A percentile compares a stretch with the other conserved stretches of the same genome.
Evolutionary conservation across 1,139 yeast species (phyloP).

Genomic region (Barnettozyma hawaiiensis): DNA sequence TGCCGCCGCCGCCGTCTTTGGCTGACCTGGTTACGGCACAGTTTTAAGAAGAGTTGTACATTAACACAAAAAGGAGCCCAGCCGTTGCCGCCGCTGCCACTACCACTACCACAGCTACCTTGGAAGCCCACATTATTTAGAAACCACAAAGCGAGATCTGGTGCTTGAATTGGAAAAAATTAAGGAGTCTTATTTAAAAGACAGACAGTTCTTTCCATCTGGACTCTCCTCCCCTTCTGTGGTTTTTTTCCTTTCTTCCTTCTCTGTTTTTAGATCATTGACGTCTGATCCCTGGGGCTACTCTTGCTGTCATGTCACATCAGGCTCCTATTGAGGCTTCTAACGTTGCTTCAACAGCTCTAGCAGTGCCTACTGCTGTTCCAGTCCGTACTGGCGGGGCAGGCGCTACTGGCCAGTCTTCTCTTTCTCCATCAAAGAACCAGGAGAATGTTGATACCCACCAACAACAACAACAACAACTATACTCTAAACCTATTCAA

Average conservation of each 20-base stretch:
- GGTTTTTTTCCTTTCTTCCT: not conserved
- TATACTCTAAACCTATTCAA: constrained; percentile 3
- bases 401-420: not conserved
- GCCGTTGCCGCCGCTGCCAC: too few species aligned
- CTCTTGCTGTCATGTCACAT: not conserved
- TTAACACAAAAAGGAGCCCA: too few species aligned
- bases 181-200: not conserved
- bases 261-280: not conserved
- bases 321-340: not conserved
- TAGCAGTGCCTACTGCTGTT: not conserved
- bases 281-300: not conserved
- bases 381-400: not conserved
- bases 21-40: not conserved
- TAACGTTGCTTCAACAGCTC: not conserved
- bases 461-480: constrained; percentile 6
- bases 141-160: not conserved
- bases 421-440: constrained; percentile 1
- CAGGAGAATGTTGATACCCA: constrained; percentile 6
- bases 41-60: not conserved
- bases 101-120: not conserved
- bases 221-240: too few species aligned
- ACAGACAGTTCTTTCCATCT: not conserved
- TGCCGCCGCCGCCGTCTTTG: not conserved
- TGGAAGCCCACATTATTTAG: not conserved
- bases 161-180: not conserved